These are phyloP conservation scores for Colletotrichum viniferum DNA, from an alignment of 2,329 filamentous ascomycete genomes.

Conservation along the genomic window DNA sequence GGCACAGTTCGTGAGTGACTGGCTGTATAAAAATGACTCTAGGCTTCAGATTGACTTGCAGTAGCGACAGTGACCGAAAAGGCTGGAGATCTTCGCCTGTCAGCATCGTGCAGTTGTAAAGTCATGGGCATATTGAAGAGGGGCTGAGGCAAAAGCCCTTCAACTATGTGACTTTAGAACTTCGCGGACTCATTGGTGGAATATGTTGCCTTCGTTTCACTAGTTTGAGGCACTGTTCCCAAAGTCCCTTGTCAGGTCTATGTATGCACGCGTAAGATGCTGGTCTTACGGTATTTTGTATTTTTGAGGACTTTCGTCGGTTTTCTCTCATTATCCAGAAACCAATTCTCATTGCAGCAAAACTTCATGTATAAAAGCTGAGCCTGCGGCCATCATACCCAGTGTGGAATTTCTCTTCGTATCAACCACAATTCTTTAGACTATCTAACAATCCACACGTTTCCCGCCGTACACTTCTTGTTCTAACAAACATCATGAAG, in stretches of 20 bases:
- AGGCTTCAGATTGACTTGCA: neutral
- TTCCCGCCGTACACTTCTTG: neutral
- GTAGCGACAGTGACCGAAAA: neutral
- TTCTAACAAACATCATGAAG: neutral
- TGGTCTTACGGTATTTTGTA: neutral
- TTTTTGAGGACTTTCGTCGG: neutral
- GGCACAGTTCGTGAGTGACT: neutral
- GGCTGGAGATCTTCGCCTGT: neutral
- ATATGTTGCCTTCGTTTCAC: neutral
- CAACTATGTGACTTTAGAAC: neutral
- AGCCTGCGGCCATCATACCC: accelerated
- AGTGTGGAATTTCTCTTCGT: neutral
- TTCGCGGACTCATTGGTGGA: neutral
- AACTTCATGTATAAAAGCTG: neutral
- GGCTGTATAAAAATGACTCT: neutral
- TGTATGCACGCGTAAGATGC: neutral
- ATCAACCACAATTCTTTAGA: neutral
- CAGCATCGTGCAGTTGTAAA: neutral
- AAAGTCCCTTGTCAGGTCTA: neutral
- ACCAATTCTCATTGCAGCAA: neutral
- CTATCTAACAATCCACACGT: accelerated
- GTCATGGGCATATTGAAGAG: neutral
- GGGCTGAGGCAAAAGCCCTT: neutral
- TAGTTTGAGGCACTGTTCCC: neutral
- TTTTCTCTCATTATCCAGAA: no score